These are phyloP conservation scores for Nicotiana attenuata DNA, from an alignment of 257 asterid genomes.

Conservation along the genomic window DNA sequence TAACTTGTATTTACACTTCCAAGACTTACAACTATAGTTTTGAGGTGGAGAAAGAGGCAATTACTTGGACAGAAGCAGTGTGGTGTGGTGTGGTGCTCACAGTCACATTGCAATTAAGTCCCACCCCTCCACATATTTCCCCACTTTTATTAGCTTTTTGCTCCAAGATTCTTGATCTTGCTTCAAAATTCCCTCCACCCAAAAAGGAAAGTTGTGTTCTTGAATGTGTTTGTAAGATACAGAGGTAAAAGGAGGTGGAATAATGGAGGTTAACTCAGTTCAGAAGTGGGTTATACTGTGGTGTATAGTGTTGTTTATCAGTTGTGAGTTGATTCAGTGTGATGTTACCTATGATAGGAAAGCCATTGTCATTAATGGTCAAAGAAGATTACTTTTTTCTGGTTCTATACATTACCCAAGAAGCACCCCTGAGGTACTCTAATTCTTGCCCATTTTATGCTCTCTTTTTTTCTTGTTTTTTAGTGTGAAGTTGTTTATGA, in stretches of 20 bases:
- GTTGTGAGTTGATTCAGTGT: constrained; percentile 10
- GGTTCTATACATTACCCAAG: constrained; percentile 31
- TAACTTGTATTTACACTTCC: not conserved
- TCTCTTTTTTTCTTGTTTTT: not conserved
- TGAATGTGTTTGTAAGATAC: constrained; percentile 3
- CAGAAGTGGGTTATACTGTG: constrained; percentile 9
- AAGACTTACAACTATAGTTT: not conserved
- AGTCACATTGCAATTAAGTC: not conserved
- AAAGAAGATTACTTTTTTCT: constrained; percentile 23
- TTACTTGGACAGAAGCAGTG: constrained; percentile 5
- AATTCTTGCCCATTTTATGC: not conserved
- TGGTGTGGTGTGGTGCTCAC: constrained; percentile 6
- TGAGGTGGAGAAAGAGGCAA: constrained; percentile 8
- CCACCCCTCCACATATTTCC: not conserved
- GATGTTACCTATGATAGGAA: constrained; percentile 20
- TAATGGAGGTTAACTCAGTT: constrained; percentile 6
- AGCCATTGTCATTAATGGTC: constrained; percentile 24
- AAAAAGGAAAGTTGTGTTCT: constrained; percentile 2
- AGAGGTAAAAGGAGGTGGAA: not conserved
- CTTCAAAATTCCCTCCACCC: not conserved
- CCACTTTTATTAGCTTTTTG: not conserved
- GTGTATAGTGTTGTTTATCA: not conserved
- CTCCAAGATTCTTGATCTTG: constrained; percentile 5
- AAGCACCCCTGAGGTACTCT: constrained; percentile 25
- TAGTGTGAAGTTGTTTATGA: not conserved